Evolutionary conservation across 495 filamentous ascomycete species (phyloP).

Genomic region (Neurospora hispaniola): DNA sequence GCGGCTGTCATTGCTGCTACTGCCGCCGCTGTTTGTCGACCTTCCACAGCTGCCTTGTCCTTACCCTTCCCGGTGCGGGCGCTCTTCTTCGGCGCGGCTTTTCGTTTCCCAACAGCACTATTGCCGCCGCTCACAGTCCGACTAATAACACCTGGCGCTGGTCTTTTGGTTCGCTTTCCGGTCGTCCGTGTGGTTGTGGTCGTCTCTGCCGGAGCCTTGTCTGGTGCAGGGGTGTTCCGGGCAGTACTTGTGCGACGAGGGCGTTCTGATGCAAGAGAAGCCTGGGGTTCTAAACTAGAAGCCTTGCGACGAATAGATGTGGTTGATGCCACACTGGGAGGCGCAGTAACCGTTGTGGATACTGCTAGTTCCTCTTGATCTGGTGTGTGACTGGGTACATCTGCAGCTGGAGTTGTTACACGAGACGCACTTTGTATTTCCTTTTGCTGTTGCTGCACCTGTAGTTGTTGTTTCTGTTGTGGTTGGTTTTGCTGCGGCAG

Average conservation of each 20-base stretch:
- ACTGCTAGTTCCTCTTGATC: neutral
- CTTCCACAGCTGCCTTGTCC: slow-evolving; percentile 1
- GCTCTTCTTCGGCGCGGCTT: slow-evolving; percentile 56
- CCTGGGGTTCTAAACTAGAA: slow-evolving; percentile 38
- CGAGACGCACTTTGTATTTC: neutral
- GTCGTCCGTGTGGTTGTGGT: neutral
- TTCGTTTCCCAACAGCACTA: slow-evolving; percentile 66
- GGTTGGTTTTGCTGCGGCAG: neutral
- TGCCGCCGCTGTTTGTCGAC: slow-evolving; percentile 39
- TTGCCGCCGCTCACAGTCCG: slow-evolving; percentile 59
- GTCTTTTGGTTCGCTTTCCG: slow-evolving; percentile 48
- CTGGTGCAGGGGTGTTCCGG: slow-evolving; percentile 45
- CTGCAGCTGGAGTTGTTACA: neutral
- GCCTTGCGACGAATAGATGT: slow-evolving; percentile 36
- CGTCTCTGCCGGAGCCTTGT: slow-evolving; percentile 8
- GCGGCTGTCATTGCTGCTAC: slow-evolving; percentile 19
- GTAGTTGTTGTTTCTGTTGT: slow-evolving; percentile 7
- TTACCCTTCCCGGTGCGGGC: slow-evolving; percentile 17
- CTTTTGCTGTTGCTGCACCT: slow-evolving; percentile 3
- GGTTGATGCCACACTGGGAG: slow-evolving; percentile 6
- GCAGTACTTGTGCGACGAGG: slow-evolving; percentile 47
- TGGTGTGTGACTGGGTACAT: neutral
- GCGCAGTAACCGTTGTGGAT: neutral
- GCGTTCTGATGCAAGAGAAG: slow-evolving; percentile 36
- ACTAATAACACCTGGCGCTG: slow-evolving; percentile 65